Percentiles rank a stretch among this genome's conserved stretches.
These are phyloP conservation scores for Simplicillium aogashimaense DNA, from an alignment of 2,329 filamentous ascomycete genomes.

Conservation along the genomic window DNA sequence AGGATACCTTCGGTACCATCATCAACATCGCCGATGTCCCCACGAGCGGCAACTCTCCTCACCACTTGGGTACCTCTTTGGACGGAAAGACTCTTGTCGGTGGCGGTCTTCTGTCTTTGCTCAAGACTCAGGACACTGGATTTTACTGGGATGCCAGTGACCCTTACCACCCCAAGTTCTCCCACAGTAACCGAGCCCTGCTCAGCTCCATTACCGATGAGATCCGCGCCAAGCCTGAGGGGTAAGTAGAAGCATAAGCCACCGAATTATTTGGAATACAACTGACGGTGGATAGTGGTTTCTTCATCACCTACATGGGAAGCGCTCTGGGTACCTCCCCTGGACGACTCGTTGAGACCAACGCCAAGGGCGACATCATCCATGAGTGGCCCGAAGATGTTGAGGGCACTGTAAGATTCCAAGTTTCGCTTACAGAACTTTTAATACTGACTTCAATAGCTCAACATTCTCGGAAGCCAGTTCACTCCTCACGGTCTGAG, in stretches of 20 bases:
- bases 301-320: conserved; percentile 54
- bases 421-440: neutral
- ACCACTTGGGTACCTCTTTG: conserved; percentile 43
- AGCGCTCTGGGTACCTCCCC: conserved; percentile 47
- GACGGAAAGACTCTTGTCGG: conserved; percentile 49
- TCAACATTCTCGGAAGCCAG: conserved; percentile 49
- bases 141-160: conserved; percentile 52
- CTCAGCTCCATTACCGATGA: conserved; percentile 52
- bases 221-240: conserved; percentile 53
- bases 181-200: conserved; percentile 49
- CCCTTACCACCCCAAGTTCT: conserved; percentile 48
- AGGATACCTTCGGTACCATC: conserved; percentile 52
- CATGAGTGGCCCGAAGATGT: conserved; percentile 53
- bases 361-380: conserved; percentile 49
- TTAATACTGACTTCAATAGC: conserved; percentile 5
- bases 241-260: conserved; percentile 15
- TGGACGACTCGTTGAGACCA: conserved; percentile 51
- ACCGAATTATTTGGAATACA: no score
- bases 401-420: conserved; percentile 19
- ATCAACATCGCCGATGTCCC: conserved; percentile 49
- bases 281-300: conserved; percentile 24
- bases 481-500: conserved; percentile 52
- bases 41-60: conserved; percentile 48
- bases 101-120: conserved; percentile 45
- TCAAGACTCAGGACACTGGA: conserved; percentile 52